Evolutionary conservation across 2,329 filamentous ascomycete genomes (phyloP).

Genomic region (Stachybotrys chlorohalonatus): DNA sequence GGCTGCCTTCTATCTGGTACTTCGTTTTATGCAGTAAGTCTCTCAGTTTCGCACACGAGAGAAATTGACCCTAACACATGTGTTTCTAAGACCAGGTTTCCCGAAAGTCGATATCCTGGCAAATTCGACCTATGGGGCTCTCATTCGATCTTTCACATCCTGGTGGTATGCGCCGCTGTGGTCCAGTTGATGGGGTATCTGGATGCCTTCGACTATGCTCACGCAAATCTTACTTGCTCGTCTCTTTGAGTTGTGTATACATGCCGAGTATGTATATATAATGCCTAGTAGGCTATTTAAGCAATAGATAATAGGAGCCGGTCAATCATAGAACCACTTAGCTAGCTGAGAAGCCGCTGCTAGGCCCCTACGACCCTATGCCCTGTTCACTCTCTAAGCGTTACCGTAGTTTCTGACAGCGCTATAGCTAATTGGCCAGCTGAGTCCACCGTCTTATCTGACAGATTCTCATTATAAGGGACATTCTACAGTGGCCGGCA

Average conservation of each 20-base stretch:
- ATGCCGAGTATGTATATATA: too few relatives aligned
- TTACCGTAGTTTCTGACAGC: too few relatives aligned
- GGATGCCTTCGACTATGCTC: slow-evolving; percentile 9
- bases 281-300: too few relatives aligned
- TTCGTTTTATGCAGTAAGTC: slow-evolving; percentile 27
- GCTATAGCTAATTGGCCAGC: too few relatives aligned
- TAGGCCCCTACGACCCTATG: too few relatives aligned
- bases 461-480: too few relatives aligned
- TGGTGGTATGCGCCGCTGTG: slow-evolving; percentile 11
- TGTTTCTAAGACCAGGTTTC: slow-evolving; percentile 10
- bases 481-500: too few relatives aligned
- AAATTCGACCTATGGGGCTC: slow-evolving; percentile 35
- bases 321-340: too few relatives aligned
- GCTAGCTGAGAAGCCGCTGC: too few relatives aligned
- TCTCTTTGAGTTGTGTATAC: not conserved
- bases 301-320: too few relatives aligned
- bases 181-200: slow-evolving; percentile 12
- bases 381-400: too few relatives aligned
- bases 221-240: slow-evolving; percentile 1
- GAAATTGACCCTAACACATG: slow-evolving; percentile 7
- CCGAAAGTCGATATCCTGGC: slow-evolving; percentile 29
- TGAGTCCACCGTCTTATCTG: too few relatives aligned
- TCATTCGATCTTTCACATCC: slow-evolving; percentile 33
- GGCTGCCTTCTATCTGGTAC: slow-evolving; percentile 25
- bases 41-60: slow-evolving; percentile 3